Evolutionary conservation across 345 rosid species (phyloP).

Genomic region (Dimocarpus longan): DNA sequence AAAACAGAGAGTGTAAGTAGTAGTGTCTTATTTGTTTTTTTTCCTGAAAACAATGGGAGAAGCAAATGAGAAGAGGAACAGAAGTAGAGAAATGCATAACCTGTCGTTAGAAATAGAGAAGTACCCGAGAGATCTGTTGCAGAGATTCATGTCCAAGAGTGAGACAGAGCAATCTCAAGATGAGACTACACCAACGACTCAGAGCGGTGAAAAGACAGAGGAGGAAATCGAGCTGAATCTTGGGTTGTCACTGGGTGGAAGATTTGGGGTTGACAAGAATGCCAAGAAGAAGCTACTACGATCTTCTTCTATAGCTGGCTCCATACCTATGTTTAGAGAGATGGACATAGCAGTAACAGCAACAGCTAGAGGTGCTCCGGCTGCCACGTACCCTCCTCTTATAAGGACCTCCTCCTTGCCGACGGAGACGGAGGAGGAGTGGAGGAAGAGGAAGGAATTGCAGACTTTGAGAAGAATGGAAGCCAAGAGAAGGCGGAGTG

Average conservation of each 20-base stretch:
- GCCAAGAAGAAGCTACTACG: conserved; percentile 52
- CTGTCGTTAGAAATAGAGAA: conserved; percentile 61
- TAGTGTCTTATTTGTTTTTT: background rate
- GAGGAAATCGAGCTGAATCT: conserved; percentile 75
- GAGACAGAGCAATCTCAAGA: conserved; percentile 17
- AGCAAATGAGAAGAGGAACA: conserved; percentile 40
- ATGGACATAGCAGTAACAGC: conserved; percentile 20
- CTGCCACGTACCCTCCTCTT: conserved; percentile 50
- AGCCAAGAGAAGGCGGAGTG: conserved; percentile 79
- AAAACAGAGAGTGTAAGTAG: background rate
- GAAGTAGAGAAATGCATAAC: conserved; percentile 50
- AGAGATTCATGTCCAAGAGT: conserved; percentile 55
- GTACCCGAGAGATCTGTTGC: conserved; percentile 78
- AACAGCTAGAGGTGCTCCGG: background rate
- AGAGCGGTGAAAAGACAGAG: conserved; percentile 25
- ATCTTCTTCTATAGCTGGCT: conserved; percentile 75
- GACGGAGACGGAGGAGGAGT: conserved; percentile 84
- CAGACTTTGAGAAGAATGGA: conserved; percentile 82
- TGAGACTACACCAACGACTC: conserved; percentile 3
- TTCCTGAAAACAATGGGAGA: conserved; percentile 51
- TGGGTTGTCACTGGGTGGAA: conserved; percentile 84
- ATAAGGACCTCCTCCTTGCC: conserved; percentile 83
- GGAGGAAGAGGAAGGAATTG: conserved; percentile 90
- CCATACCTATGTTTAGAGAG: conserved; percentile 41
- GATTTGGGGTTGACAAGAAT: conserved; percentile 82